phyloP scores from a whole-genome alignment of 2,329 filamentous ascomycete species.

The Aspergillus pseudotamarii region DNA sequence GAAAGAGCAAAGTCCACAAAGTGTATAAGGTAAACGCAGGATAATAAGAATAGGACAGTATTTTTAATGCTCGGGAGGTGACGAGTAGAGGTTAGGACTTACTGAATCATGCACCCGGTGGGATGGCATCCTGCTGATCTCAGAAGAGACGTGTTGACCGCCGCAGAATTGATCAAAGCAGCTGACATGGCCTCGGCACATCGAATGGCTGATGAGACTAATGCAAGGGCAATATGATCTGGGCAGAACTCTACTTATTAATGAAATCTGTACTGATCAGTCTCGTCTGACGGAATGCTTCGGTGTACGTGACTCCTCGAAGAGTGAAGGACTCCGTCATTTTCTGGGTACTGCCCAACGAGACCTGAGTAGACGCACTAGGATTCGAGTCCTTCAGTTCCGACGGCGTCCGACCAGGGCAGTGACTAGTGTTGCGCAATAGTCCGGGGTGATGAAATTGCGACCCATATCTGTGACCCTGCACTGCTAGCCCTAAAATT shows the following conservation, averaged over 20 bases:
- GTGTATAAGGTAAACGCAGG: too few relatives aligned
- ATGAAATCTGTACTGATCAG: background rate
- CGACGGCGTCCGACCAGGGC: background rate
- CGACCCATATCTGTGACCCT: background rate
- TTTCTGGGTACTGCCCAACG: accelerated
- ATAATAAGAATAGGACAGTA: accelerated
- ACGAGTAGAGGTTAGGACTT: background rate
- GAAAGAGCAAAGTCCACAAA: background rate
- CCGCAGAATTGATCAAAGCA: background rate
- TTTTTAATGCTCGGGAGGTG: accelerated
- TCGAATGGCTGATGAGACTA: background rate
- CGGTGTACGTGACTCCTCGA: background rate
- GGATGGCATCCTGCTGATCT: background rate
- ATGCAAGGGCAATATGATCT: background rate
- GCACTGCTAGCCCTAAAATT: background rate
- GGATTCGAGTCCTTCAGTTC: background rate
- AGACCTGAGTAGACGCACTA: background rate
- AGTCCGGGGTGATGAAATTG: background rate
- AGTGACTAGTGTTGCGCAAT: background rate
- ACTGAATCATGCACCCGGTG: background rate
- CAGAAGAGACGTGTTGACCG: background rate
- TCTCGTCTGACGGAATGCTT: background rate
- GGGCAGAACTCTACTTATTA: background rate
- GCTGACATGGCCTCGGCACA: background rate
- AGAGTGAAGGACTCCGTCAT: background rate